Conservation (phyloP, 768 basidiomycete species). For the Russula griseocarnosa region DNA sequence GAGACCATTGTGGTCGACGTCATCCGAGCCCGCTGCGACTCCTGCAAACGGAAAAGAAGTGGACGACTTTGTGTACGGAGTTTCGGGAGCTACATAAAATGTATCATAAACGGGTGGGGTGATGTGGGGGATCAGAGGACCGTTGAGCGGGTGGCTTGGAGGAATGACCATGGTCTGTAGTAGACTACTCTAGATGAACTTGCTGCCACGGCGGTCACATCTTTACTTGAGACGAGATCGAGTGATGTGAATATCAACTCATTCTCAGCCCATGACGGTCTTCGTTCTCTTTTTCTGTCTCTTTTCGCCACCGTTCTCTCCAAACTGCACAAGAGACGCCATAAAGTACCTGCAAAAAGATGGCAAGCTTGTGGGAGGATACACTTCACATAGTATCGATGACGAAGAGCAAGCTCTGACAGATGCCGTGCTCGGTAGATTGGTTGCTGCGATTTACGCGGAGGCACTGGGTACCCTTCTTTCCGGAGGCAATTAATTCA, state of each 20-base stretch:
- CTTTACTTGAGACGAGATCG: not conserved
- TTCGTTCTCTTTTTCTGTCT: constrained; percentile 41
- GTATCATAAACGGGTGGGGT: constrained; percentile 92
- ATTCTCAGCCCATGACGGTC: constrained; percentile 30
- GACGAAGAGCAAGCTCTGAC: constrained; percentile 39
- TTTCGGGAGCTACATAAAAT: constrained; percentile 83
- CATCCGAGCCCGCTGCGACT: constrained; percentile 29
- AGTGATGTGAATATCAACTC: constrained; percentile 21
- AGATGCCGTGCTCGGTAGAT: constrained; percentile 45
- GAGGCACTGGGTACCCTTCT: constrained; percentile 58
- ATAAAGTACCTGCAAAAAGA: constrained; percentile 33
- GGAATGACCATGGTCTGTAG: constrained; percentile 47
- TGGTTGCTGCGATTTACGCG: constrained; percentile 58
- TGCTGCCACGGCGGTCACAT: not conserved
- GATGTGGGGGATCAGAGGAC: constrained; percentile 88
- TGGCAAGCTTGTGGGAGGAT: not conserved
- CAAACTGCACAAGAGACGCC: constrained; percentile 32
- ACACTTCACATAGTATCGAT: constrained; percentile 17
- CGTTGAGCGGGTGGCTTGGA: constrained; percentile 80
- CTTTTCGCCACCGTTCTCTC: constrained; percentile 36
- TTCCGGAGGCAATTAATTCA: constrained; percentile 62
- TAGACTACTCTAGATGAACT: too few species aligned
- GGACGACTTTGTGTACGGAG: constrained; percentile 81
- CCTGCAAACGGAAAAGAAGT: constrained; percentile 49
- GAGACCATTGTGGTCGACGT: constrained; percentile 66